These are phyloP conservation scores for Mycena sp. DNA, from an alignment of 1,284 basidiomycete species.

Conservation along the genomic window DNA sequence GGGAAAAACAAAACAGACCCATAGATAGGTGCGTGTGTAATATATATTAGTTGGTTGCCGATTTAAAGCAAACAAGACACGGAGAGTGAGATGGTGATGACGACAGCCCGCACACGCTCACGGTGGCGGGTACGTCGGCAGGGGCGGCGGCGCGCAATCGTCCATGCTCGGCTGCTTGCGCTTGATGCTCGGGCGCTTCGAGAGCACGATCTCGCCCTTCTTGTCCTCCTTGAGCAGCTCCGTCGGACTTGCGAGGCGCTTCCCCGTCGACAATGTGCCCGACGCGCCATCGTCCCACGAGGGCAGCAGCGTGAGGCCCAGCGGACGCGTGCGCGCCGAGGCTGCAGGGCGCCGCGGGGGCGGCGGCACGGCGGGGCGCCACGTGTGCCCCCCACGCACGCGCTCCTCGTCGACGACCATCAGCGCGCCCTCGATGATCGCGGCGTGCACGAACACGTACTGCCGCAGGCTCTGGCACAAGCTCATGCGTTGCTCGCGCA, in stretches of 20 bases:
- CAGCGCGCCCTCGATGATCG: constrained; percentile 84
- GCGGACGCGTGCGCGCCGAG: background rate
- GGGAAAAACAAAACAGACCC: too few species aligned
- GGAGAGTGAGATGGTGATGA: too few species aligned
- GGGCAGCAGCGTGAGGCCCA: constrained; percentile 17
- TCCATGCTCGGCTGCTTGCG: constrained; percentile 45
- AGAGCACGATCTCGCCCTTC: constrained; percentile 61
- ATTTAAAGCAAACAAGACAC: too few species aligned
- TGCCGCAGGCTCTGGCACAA: constrained; percentile 89
- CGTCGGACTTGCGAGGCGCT: constrained; percentile 76
- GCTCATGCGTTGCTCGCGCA: constrained; percentile 93
- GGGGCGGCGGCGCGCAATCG: constrained; percentile 7
- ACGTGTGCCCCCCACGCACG: constrained; percentile 40
- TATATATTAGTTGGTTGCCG: too few species aligned
- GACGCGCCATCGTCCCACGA: constrained; percentile 23
- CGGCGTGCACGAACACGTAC: constrained; percentile 90
- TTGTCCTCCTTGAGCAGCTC: constrained; percentile 71
- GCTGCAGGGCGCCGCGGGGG: background rate
- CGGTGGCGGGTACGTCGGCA: constrained; percentile 24
- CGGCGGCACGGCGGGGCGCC: constrained; percentile 13
- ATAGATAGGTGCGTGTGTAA: too few species aligned
- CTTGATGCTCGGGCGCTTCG: constrained; percentile 76
- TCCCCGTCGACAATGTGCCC: constrained; percentile 52
- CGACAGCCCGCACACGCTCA: too few species aligned
- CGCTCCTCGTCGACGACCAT: constrained; percentile 81